Evolutionary conservation across 2,329 filamentous ascomycete species (phyloP).

Genomic region (Raffaelea ambrosiae): DNA sequence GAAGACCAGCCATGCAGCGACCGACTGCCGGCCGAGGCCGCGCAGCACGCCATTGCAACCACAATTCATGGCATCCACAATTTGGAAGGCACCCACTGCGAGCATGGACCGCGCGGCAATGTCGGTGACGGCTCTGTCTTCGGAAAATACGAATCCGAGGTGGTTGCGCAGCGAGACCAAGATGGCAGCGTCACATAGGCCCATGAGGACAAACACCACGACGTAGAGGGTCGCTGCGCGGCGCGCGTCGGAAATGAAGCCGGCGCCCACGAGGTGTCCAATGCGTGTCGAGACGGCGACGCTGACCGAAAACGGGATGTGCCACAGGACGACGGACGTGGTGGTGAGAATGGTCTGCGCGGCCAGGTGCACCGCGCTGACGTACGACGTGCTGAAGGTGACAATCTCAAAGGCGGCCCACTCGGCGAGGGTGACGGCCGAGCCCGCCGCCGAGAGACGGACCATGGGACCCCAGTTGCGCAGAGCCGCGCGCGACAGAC

Average conservation of each 20-base stretch:
- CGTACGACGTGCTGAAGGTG: conserved; percentile 57
- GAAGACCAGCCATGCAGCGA: conserved; percentile 63
- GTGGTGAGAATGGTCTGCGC: conserved; percentile 62
- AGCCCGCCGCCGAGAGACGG: conserved; percentile 59
- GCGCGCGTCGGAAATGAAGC: conserved; percentile 31
- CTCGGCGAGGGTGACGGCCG: conserved; percentile 64
- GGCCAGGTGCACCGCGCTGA: conserved; percentile 57
- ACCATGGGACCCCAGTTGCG: conserved; percentile 51
- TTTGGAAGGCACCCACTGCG: conserved; percentile 62
- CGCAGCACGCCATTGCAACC: conserved; percentile 61
- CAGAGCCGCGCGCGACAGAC: conserved; percentile 47
- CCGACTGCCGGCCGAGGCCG: conserved; percentile 60
- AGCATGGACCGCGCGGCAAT: conserved; percentile 52
- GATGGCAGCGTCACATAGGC: conserved; percentile 55
- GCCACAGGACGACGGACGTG: conserved; percentile 57
- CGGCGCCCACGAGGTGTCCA: conserved; percentile 65
- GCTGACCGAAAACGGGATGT: conserved; percentile 64
- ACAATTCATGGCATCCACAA: conserved; percentile 60
- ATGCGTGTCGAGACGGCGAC: conserved; percentile 64
- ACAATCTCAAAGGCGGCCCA: conserved; percentile 45
- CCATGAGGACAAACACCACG: conserved; percentile 14
- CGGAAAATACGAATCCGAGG: conserved; percentile 55
- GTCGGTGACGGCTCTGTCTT: conserved; percentile 44
- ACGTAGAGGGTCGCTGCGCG: conserved; percentile 7
- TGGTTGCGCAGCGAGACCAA: conserved; percentile 48